phyloP scores from a whole-genome alignment of 768 basidiomycete species.

The Rhodotorula graminis region DNA sequence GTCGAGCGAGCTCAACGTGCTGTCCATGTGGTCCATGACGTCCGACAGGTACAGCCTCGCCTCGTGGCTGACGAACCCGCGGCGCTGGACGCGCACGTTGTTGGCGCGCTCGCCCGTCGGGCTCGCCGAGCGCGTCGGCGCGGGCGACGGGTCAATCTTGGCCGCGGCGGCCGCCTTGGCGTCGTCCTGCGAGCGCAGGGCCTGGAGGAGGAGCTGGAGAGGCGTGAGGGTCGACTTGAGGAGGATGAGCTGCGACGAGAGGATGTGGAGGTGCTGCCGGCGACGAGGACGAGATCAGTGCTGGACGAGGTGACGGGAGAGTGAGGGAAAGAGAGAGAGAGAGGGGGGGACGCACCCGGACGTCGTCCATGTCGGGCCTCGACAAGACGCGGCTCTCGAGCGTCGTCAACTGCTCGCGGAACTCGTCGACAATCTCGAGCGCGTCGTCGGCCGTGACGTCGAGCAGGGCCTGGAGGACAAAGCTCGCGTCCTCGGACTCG shows the following conservation, averaged over 20 bases:
- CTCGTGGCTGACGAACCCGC: constrained; percentile 19
- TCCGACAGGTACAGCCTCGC: constrained; percentile 47
- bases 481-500: constrained; percentile 61
- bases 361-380: constrained; percentile 55
- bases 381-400: constrained; percentile 6
- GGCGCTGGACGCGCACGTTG: constrained; percentile 46
- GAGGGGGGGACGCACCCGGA: constrained; percentile 46
- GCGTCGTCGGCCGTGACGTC: constrained; percentile 67
- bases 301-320: too few species aligned
- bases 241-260: constrained; percentile 67
- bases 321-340: not conserved
- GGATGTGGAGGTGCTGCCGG: constrained; percentile 63
- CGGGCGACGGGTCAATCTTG: constrained; percentile 48
- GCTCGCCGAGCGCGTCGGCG: not conserved
- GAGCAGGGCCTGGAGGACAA: constrained; percentile 65
- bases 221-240: constrained; percentile 71
- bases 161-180: constrained; percentile 62
- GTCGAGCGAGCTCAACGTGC: constrained; percentile 61
- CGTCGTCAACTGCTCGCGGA: constrained; percentile 6
- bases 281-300: too few species aligned
- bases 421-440: constrained; percentile 56
- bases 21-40: constrained; percentile 70
- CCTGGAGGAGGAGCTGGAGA: constrained; percentile 64
- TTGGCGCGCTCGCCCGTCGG: constrained; percentile 50
- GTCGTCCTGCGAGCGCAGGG: constrained; percentile 64